These are phyloP conservation scores for Apiospora arundinis DNA, from an alignment of 2,329 filamentous ascomycete species.

Conservation along the genomic window DNA sequence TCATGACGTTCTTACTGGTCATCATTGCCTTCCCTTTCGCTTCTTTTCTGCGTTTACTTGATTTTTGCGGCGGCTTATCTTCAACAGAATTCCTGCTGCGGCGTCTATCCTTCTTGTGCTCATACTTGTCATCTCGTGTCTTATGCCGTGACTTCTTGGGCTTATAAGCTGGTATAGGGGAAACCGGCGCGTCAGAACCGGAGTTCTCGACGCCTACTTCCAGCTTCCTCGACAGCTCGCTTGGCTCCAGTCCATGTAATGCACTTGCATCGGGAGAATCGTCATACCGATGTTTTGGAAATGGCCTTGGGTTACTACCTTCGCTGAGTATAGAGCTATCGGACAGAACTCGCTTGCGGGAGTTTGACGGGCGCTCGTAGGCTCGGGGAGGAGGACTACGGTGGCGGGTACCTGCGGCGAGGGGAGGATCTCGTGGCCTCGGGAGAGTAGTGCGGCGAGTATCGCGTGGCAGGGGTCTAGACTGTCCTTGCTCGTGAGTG, in stretches of 20 bases:
- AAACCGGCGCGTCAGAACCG: slow-evolving; percentile 30
- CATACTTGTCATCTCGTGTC: slow-evolving; percentile 62
- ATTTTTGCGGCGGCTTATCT: slow-evolving; percentile 23
- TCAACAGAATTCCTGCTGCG: slow-evolving; percentile 35
- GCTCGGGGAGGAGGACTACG: background rate
- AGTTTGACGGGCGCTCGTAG: background rate
- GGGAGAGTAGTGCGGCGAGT: background rate
- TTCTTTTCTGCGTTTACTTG: slow-evolving; percentile 31
- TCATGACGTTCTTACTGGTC: slow-evolving; percentile 55
- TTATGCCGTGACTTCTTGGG: slow-evolving; percentile 61
- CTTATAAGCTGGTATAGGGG: slow-evolving; percentile 39
- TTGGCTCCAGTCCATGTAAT: background rate
- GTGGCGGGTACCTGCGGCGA: background rate
- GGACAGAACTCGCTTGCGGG: slow-evolving; percentile 5
- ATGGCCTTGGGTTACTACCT: background rate
- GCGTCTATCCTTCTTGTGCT: slow-evolving; percentile 42
- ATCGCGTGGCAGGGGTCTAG: background rate
- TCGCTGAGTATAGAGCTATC: slow-evolving; percentile 15
- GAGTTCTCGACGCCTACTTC: slow-evolving; percentile 23
- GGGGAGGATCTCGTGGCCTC: background rate
- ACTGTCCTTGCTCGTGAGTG: slow-evolving; percentile 3
- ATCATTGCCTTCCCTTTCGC: slow-evolving; percentile 39
- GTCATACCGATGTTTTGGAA: background rate
- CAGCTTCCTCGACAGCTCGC: background rate
- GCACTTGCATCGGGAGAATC: background rate